Evolutionary conservation across 2,329 filamentous ascomycete genomes (phyloP).

Genomic region (Epichloe aotearoae): DNA sequence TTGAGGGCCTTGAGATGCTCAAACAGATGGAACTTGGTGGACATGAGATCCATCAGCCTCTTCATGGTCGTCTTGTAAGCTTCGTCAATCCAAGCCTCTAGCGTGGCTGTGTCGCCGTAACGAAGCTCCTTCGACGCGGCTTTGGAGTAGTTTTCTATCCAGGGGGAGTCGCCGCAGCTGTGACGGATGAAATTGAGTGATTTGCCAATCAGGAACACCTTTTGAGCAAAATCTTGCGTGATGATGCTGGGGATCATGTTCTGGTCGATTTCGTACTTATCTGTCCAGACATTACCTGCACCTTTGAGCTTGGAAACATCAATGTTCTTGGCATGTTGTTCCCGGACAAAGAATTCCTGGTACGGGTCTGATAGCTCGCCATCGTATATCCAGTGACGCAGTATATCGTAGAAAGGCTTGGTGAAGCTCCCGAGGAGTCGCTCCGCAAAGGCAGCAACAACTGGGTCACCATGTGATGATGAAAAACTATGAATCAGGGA

Average conservation of each 20-base stretch:
- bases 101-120: conserved; percentile 83
- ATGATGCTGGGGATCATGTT: conserved; percentile 89
- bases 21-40: conserved; percentile 86
- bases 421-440: conserved; percentile 77
- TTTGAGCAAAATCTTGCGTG: conserved; percentile 84
- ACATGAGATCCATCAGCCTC: conserved; percentile 84
- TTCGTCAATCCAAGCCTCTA: conserved; percentile 89
- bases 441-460: conserved; percentile 87
- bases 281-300: conserved; percentile 90
- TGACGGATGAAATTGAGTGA: conserved; percentile 97
- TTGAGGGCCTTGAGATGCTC: conserved; percentile 86
- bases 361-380: conserved; percentile 96
- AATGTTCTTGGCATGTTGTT: conserved; percentile 46
- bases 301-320: conserved; percentile 42
- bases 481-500: conserved; percentile 89
- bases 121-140: conserved; percentile 79
- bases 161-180: conserved; percentile 77
- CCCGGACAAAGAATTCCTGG: conserved; percentile 85
- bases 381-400: conserved; percentile 95
- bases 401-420: conserved; percentile 89
- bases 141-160: conserved; percentile 94
- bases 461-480: conserved; percentile 85
- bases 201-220: conserved; percentile 94
- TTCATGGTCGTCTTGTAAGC: conserved; percentile 98
- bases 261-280: conserved; percentile 81